Evolutionary conservation across 805 yeast species (phyloP).

Genomic region (Torulaspora franciscae): DNA sequence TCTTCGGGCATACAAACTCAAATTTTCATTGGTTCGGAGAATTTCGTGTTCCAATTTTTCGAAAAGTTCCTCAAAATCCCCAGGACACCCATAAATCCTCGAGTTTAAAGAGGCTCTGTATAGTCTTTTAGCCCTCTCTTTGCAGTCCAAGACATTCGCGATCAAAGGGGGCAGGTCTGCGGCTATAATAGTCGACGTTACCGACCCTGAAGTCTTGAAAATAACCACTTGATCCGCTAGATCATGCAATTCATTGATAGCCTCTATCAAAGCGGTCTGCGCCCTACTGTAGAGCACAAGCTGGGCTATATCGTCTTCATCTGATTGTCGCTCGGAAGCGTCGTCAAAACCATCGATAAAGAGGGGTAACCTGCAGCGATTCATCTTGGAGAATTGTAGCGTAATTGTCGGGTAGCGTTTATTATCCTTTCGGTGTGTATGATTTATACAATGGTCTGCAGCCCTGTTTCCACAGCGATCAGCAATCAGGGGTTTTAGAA

Average conservation of each 20-base stretch:
- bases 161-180: constrained; percentile 14
- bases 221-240: constrained; percentile 15
- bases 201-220: constrained; percentile 3
- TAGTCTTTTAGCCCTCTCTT: constrained; percentile 22
- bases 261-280: constrained; percentile 8
- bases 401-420: neutral
- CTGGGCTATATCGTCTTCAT: constrained; percentile 5
- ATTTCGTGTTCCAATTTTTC: constrained; percentile 16
- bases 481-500: neutral
- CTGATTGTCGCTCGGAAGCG: neutral
- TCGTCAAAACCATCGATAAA: neutral
- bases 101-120: constrained; percentile 16
- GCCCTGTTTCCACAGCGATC: neutral
- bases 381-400: neutral
- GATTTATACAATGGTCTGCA: neutral
- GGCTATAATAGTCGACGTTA: neutral
- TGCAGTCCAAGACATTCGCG: constrained; percentile 15
- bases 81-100: constrained; percentile 10
- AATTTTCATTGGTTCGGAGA: constrained; percentile 15
- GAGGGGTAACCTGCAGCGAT: neutral
- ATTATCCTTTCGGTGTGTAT: neutral
- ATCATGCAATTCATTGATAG: constrained; percentile 15
- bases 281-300: constrained; percentile 11
- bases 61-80: constrained; percentile 17
- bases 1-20: constrained; percentile 19